Conservation (phyloP, 805 yeast genomes). For the Ogataea nonfermentans region DNA sequence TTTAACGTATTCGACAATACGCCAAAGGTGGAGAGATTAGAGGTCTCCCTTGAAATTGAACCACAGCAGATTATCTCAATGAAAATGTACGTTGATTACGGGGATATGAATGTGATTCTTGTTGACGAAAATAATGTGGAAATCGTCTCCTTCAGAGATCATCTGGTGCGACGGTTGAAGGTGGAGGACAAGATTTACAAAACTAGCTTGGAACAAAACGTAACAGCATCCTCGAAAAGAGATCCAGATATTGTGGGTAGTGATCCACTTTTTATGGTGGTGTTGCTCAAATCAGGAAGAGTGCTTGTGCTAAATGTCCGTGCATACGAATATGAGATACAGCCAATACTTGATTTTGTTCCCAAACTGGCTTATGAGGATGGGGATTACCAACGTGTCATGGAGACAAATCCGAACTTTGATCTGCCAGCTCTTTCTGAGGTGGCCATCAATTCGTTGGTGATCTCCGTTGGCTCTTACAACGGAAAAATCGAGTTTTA, state of each 20-base stretch:
- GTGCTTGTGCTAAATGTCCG: constrained; percentile 46
- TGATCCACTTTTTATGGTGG: constrained; percentile 30
- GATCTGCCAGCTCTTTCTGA: constrained; percentile 31
- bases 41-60: constrained; percentile 3
- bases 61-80: constrained; percentile 15
- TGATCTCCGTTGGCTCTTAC: constrained; percentile 39
- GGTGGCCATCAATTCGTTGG: constrained; percentile 29
- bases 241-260: constrained; percentile 28
- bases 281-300: constrained; percentile 40
- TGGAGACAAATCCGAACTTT: constrained; percentile 15
- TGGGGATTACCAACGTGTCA: constrained; percentile 19
- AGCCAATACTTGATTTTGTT: constrained; percentile 20
- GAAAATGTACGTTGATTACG: constrained; percentile 33
- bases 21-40: constrained; percentile 9
- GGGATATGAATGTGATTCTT: constrained; percentile 27
- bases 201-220: constrained; percentile 27
- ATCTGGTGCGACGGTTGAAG: constrained; percentile 9
- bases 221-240: constrained; percentile 12
- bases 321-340: constrained; percentile 19
- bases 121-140: constrained; percentile 20
- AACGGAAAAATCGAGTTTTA: constrained; percentile 43
- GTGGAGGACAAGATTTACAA: constrained; percentile 18
- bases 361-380: constrained; percentile 26
- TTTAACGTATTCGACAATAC: constrained; percentile 17
- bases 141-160: constrained; percentile 21